Conservation (phyloP, 176 grass and related monocot genomes). For the Cenchrus purpureus region DNA sequence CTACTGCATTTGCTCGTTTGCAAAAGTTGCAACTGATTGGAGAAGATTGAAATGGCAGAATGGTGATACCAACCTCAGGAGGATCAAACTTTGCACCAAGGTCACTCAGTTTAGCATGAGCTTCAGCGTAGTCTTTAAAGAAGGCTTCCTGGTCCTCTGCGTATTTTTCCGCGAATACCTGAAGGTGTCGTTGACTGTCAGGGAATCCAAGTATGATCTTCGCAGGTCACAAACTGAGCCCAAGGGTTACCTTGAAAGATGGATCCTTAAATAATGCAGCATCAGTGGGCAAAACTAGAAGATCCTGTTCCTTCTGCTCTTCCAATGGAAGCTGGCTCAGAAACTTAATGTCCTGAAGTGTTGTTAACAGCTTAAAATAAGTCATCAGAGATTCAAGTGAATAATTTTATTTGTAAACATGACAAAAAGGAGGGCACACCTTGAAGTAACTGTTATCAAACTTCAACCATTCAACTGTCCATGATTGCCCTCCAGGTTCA, state of each 20-base stretch:
- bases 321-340: background rate
- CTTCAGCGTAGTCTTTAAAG: conserved; percentile 92
- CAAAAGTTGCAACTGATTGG: conserved; percentile 3
- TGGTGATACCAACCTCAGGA: conserved; percentile 60
- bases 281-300: conserved; percentile 90
- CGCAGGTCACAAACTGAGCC: background rate
- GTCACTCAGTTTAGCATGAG: conserved; percentile 96
- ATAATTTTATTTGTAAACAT: conserved; percentile 35
- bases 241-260: conserved; percentile 69
- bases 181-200: conserved; percentile 29
- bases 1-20: background rate
- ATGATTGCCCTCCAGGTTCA: conserved; percentile 95
- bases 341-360: conserved; percentile 81
- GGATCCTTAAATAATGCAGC: conserved; percentile 88
- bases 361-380: conserved; percentile 24
- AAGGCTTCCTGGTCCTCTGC: conserved; percentile 78
- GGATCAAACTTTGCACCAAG: conserved; percentile 90
- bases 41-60: conserved; percentile 13
- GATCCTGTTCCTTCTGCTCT: conserved; percentile 76
- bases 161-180: conserved; percentile 88
- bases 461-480: conserved; percentile 94
- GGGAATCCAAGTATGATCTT: conserved; percentile 15
- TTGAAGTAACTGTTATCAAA: conserved; percentile 98
- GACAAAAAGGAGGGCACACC: conserved; percentile 36
- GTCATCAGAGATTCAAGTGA: background rate